These are phyloP conservation scores for Trichoderma asperelloides DNA, from an alignment of 495 filamentous ascomycete species.

Conservation along the genomic window DNA sequence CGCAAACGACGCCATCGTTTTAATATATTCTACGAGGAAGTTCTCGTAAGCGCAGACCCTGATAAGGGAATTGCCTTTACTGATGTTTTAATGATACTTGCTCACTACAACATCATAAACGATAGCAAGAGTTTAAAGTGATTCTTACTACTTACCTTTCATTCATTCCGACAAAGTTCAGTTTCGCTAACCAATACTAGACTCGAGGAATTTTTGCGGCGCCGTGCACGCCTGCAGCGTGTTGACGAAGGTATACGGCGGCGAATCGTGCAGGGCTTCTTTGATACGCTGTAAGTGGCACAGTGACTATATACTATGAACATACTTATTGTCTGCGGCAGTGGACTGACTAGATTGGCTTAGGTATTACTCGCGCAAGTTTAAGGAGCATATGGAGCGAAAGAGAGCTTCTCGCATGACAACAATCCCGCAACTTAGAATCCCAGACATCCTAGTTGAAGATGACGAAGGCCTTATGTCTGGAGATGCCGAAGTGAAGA, in stretches of 20 bases:
- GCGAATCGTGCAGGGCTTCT: slow-evolving; percentile 85
- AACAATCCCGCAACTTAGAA: slow-evolving; percentile 66
- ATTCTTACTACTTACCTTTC: slow-evolving; percentile 8
- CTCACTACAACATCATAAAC: slow-evolving; percentile 97
- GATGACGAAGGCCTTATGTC: slow-evolving; percentile 35
- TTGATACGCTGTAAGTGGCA: slow-evolving; percentile 67
- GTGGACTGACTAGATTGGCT: slow-evolving; percentile 10
- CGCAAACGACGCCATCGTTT: slow-evolving; percentile 64
- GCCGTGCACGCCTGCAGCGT: slow-evolving; percentile 79
- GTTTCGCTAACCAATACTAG: slow-evolving; percentile 22
- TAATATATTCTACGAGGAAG: slow-evolving; percentile 92
- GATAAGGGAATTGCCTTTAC: slow-evolving; percentile 88
- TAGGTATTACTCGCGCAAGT: slow-evolving; percentile 70
- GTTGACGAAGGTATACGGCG: slow-evolving; percentile 94
- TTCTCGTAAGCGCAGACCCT: slow-evolving; percentile 84
- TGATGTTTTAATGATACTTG: slow-evolving; percentile 88
- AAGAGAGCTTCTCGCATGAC: slow-evolving; percentile 67
- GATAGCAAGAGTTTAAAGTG: slow-evolving; percentile 90
- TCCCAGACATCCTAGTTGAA: slow-evolving; percentile 88
- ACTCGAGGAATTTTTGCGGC: slow-evolving; percentile 90
- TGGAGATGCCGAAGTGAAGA: not conserved
- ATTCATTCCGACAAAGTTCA: not conserved
- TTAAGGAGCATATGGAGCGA: slow-evolving; percentile 59
- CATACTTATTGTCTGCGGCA: slow-evolving; percentile 1
- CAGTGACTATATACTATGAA: not conserved